phyloP scores from a whole-genome alignment of 192 early-diverging fungal genomes.

The Coemansia interrupta region DNA sequence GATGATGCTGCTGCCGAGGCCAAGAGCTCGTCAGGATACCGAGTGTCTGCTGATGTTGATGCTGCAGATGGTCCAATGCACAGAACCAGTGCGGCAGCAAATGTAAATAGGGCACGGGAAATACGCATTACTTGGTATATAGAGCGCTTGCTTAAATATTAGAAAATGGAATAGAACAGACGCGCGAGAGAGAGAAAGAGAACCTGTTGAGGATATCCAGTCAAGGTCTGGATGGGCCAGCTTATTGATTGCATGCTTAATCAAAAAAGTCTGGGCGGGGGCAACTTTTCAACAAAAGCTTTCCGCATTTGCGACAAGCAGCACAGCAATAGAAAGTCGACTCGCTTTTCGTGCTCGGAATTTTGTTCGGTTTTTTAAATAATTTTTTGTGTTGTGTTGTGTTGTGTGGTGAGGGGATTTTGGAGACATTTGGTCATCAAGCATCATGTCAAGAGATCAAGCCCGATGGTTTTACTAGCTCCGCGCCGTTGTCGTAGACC shows the following conservation, averaged over 20 bases:
- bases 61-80: neutral
- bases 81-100: neutral
- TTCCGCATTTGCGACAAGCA: no score
- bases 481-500: conserved; percentile 26
- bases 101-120: neutral
- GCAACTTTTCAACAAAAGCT: no score
- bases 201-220: no score
- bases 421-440: conserved; percentile 43
- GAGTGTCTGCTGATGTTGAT: neutral
- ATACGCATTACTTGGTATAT: conserved; percentile 1
- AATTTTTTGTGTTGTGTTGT: neutral
- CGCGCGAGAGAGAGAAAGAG: no score
- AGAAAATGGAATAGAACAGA: no score
- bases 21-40: conserved; percentile 33
- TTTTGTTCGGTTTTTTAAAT: neutral
- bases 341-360: no score
- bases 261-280: no score
- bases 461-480: conserved; percentile 51
- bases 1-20: conserved; percentile 19
- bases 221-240: no score
- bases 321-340: no score
- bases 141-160: no score
- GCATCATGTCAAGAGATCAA: conserved; percentile 41
- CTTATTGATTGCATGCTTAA: no score
- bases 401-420: conserved; percentile 3